phyloP scores from a whole-genome alignment of 805 yeast species.

The Tetrapisispora taiwanensis region DNA sequence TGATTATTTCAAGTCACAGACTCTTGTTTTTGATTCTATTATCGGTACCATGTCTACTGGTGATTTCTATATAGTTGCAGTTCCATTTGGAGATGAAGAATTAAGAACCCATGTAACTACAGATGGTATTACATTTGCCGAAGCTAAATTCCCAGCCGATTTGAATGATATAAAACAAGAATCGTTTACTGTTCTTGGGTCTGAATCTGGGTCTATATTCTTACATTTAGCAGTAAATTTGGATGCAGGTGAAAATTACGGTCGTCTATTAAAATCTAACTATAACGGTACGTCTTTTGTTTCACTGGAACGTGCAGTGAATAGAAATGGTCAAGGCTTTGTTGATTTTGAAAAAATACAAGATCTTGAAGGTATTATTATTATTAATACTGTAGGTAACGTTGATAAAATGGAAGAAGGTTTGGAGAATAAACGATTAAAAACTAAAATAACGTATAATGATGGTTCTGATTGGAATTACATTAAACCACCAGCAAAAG shows the following conservation, averaged over 20 bases:
- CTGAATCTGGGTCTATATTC: constrained; percentile 61
- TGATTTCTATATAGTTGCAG: constrained; percentile 65
- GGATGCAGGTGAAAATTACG: constrained; percentile 47
- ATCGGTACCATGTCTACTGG: constrained; percentile 69
- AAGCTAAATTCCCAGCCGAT: constrained; percentile 63
- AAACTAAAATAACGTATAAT: constrained; percentile 70
- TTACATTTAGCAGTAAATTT: constrained; percentile 68
- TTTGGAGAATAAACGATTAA: constrained; percentile 42
- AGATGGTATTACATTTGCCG: constrained; percentile 70
- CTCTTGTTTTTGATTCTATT: constrained; percentile 41
- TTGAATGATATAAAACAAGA: constrained; percentile 49
- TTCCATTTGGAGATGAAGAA: constrained; percentile 38
- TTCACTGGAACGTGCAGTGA: constrained; percentile 55
- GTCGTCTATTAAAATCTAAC: constrained; percentile 77
- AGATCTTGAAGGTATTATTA: constrained; percentile 74
- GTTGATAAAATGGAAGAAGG: constrained; percentile 32
- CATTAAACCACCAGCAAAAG: constrained; percentile 57
- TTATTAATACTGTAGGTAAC: constrained; percentile 62
- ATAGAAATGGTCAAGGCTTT: constrained; percentile 60
- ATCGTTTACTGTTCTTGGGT: constrained; percentile 73
- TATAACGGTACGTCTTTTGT: constrained; percentile 86
- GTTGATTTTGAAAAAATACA: constrained; percentile 84
- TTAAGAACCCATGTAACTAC: constrained; percentile 64
- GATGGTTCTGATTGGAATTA: constrained; percentile 86
- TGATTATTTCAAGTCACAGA: constrained; percentile 40